phyloP scores from a whole-genome alignment of 1,284 basidiomycete genomes.

The Coniferiporia sulphurascens region DNA sequence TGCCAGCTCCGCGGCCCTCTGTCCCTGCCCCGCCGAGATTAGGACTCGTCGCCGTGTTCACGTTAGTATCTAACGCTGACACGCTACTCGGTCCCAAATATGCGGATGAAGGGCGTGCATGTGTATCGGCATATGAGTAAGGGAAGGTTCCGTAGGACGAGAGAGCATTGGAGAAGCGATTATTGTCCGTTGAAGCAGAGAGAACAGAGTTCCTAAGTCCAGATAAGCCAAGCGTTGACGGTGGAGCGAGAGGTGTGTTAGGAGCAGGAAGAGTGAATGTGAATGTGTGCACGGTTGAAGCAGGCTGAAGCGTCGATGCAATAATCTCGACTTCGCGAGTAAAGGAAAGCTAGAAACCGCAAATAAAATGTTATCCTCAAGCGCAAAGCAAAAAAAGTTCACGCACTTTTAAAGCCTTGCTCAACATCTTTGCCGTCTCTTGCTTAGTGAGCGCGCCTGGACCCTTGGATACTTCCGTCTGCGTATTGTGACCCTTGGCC shows the following conservation, averaged over 20 bases:
- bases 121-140: slow-evolving; percentile 64
- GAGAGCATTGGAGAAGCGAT: slow-evolving; percentile 48
- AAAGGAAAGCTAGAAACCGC: slow-evolving; percentile 62
- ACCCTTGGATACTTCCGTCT: slow-evolving; percentile 57
- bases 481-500: slow-evolving; percentile 50
- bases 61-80: slow-evolving; percentile 16
- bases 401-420: slow-evolving; percentile 82
- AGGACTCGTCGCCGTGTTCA: slow-evolving; percentile 16
- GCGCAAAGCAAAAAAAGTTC: background rate
- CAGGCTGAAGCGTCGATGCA: slow-evolving; percentile 85
- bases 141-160: slow-evolving; percentile 50
- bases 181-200: slow-evolving; percentile 40
- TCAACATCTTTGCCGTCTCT: slow-evolving; percentile 83
- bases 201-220: slow-evolving; percentile 64
- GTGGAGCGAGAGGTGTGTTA: slow-evolving; percentile 64
- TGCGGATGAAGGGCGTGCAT: slow-evolving; percentile 65
- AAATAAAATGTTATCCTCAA: background rate
- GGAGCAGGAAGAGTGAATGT: slow-evolving; percentile 78
- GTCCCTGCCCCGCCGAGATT: slow-evolving; percentile 19
- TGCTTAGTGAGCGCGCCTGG: slow-evolving; percentile 73
- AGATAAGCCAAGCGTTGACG: slow-evolving; percentile 56
- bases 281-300: slow-evolving; percentile 90
- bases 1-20: slow-evolving; percentile 31
- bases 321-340: slow-evolving; percentile 93
- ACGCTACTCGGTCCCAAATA: slow-evolving; percentile 60